Evolutionary conservation across 768 basidiomycete genomes (phyloP), one percentile per base, ranked within the genome.

Genomic region (Rhodocollybia butyracea): DNA sequence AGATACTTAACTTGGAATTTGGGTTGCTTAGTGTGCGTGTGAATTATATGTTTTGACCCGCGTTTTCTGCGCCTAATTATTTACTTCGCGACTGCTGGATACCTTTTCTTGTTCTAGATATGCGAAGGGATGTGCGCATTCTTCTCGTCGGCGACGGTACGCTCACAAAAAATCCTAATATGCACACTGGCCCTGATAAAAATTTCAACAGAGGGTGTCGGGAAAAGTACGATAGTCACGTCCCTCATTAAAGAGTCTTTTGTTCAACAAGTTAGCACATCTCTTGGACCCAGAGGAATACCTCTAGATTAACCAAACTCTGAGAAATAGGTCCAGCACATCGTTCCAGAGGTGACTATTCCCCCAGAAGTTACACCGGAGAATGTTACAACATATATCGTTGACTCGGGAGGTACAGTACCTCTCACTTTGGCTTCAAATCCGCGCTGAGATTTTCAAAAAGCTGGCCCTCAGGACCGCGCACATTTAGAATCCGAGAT

Each of bases 321-420:
- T 34, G 8, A 31, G 31, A 27, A 26, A 4, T 64, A 97, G 95
- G 94, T 97, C 43, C 94, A 96, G 70, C 90, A 93, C 63, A 79
- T 96, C 64, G 88, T 98, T 38, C 96, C 96, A 3, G 96, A 98
- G 70, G 94, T 99, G 43, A 98, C 96, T 6, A 97, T 99, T 54
- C 97, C 96, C 6, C 94, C 95, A 63, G 92, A 95, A 72, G 93
- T 97, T 45, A 96, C 94, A 21, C 93, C 96, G 46, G 94, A 96
- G 75, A 94, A 97, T 67, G 93, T 99, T 38, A 98, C 96, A 1
- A 98, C 95, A 3, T 92, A 95, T 67, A 98, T 99, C 59, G 91
- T 98, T 51, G 96, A 99, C 73, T 94, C 96, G 46, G 95, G 95
- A 70, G 88, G 96, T 94, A 64, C 59, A 85, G 77, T 21, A n/a